Evolutionary conservation across 768 basidiomycete species (phyloP).

Genomic region (Baorangia bicolor): DNA sequence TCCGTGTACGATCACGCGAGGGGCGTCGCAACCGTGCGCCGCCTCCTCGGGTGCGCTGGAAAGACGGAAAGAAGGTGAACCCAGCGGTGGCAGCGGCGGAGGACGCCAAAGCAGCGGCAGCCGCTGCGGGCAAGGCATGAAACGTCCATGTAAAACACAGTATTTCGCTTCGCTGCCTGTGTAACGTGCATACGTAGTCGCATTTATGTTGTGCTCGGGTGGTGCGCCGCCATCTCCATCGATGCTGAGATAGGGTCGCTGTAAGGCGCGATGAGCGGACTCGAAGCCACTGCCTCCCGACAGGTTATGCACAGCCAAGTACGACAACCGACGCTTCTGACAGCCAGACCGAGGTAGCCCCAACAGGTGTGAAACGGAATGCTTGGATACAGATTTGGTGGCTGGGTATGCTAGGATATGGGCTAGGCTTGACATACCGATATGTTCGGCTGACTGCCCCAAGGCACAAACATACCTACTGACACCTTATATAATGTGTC

Average conservation of each 20-base stretch:
- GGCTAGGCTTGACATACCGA: too few relatives aligned
- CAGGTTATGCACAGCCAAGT: neutral
- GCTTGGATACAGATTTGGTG: too few relatives aligned
- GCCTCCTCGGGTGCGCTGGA: slow-evolving; percentile 94
- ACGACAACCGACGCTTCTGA: neutral
- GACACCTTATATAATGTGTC: neutral
- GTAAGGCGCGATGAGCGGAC: neutral
- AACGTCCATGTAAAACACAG: slow-evolving; percentile 16
- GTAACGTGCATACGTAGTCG: neutral
- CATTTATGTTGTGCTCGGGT: too few relatives aligned
- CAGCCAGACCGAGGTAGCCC: too few relatives aligned
- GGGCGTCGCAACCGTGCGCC: slow-evolving; percentile 97
- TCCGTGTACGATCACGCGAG: slow-evolving; percentile 95
- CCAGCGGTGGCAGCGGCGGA: slow-evolving; percentile 92
- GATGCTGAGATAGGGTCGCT: neutral
- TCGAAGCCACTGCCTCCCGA: neutral
- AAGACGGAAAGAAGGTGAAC: slow-evolving; percentile 95
- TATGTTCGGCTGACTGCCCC: too few relatives aligned
- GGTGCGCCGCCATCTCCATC: neutral
- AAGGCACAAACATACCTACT: too few relatives aligned
- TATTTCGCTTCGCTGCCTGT: neutral
- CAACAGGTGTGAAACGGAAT: too few relatives aligned
- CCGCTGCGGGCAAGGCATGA: slow-evolving; percentile 51
- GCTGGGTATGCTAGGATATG: too few relatives aligned
- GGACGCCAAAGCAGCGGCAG: slow-evolving; percentile 68